Percentiles rank a stretch among this genome's conserved stretches.
Conservation (phyloP, 192 early-diverging fungal species). For the Entophlyctis luteolus region DNA sequence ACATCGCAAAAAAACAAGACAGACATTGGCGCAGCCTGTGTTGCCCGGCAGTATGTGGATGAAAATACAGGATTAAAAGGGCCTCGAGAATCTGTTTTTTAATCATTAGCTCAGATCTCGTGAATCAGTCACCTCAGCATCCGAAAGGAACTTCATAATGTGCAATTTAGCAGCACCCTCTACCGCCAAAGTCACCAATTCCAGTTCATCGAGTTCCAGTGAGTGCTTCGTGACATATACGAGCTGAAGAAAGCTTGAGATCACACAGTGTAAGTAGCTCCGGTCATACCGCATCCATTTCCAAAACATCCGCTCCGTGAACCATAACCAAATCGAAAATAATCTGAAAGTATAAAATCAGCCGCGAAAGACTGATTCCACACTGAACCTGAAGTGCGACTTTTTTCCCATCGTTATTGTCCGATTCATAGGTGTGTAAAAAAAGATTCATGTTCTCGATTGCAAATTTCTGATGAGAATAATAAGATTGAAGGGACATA, state of each 20-base stretch:
- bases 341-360: slow-evolving; percentile 33
- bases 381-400: slow-evolving; percentile 64
- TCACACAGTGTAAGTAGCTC: slow-evolving; percentile 1
- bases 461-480: slow-evolving; percentile 50
- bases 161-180: slow-evolving; percentile 77
- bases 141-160: slow-evolving; percentile 48
- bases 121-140: slow-evolving; percentile 30
- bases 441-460: slow-evolving; percentile 71
- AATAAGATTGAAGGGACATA: background rate
- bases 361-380: background rate
- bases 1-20: slow-evolving; percentile 85
- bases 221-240: slow-evolving; percentile 17
- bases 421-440: slow-evolving; percentile 58
- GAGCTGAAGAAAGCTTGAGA: slow-evolving; percentile 14
- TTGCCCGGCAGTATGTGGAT: slow-evolving; percentile 65
- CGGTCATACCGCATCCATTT: slow-evolving; percentile 24
- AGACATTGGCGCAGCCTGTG: slow-evolving; percentile 76
- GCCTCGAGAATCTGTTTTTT: slow-evolving; percentile 68
- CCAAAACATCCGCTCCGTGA: slow-evolving; percentile 45
- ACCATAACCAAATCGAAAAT: slow-evolving; percentile 62
- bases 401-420: slow-evolving; percentile 55
- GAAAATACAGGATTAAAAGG: slow-evolving; percentile 79
- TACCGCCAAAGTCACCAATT: slow-evolving; percentile 65
- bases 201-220: slow-evolving; percentile 54
- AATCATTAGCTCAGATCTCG: too few species aligned